phyloP scores from a whole-genome alignment of 257 asterid genomes.

The Striga asiatica region DNA sequence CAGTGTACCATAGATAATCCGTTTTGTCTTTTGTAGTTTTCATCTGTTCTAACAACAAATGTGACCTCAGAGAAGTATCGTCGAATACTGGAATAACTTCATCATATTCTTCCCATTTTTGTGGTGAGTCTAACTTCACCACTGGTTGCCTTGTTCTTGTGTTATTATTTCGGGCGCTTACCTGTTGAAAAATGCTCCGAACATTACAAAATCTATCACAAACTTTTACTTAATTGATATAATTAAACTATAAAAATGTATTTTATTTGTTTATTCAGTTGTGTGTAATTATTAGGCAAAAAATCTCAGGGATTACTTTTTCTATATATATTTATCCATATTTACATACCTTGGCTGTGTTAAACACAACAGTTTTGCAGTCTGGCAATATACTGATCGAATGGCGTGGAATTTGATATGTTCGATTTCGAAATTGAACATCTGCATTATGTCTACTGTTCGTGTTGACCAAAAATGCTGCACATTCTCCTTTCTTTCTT shows the following conservation, averaged over 20 bases:
- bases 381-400: constrained; percentile 90
- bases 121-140: constrained; percentile 34
- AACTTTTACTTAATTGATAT: too few species aligned
- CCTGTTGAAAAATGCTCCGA: constrained; percentile 26
- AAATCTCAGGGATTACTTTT: background rate
- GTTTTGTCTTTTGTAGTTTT: constrained; percentile 65
- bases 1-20: constrained; percentile 86
- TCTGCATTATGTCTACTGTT: constrained; percentile 17
- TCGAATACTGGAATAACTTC: constrained; percentile 43
- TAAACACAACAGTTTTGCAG: constrained; percentile 56
- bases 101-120: constrained; percentile 43
- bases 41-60: constrained; percentile 65
- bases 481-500: constrained; percentile 46
- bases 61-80: constrained; percentile 31
- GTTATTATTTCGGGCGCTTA: constrained; percentile 25
- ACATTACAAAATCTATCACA: background rate
- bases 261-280: too few species aligned
- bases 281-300: background rate
- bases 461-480: constrained; percentile 71
- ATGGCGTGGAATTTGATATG: constrained; percentile 41
- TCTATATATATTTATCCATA: background rate
- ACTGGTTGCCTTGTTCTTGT: constrained; percentile 36
- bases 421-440: constrained; percentile 37
- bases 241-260: too few species aligned
- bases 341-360: constrained; percentile 66